Base-by-base conservation (phyloP, 768 basidiomycete genomes). In the Lepiota brunneoincarnata region DNA sequence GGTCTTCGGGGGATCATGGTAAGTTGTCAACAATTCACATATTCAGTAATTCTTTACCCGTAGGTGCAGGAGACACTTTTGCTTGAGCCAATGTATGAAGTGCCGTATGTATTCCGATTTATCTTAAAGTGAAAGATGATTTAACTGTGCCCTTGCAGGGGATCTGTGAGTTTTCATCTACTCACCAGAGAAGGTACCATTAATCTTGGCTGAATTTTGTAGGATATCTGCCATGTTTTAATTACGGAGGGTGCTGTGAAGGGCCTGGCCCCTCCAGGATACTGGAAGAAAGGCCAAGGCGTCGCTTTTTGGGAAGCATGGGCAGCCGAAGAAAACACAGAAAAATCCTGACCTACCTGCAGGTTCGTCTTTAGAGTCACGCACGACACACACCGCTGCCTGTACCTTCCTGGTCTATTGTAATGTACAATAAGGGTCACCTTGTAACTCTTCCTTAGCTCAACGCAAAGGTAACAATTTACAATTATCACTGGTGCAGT, bases 31-130 rank as follows among this genome's bases (percentile, higher is more conserved):
- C 31, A 15, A 6, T 31, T n/a, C 4, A 12, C 15, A 26, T 9
- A 10, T 21, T 9, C 24, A 12, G 11, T 11, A 17, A 1, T 34
- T 15, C 42, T 48, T 41, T 37, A 57, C 44, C 41, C 23, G 12
- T 21, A 15, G 37, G n/a, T 34, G 6, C 61, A 92, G 90, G 95
- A 97, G 71, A 67, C 77, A 18, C 66, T 95, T 2, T 71, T 98
- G 46, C 73, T 95, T 44, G 93, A 98, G 45, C 78, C 92, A 0
- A 97, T 97, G 94, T 96, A 91, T 64, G 89, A 93, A 74, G 87
- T 86, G 42, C 91, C 92, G 86, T 90, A 69, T 82, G 87, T 83
- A 12, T 35, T 43, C 35, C 20, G 49, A 39, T 37, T 42, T 23
- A 34, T 26, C 39, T 10, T 46, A 7, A 18, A 56, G 55, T 31